Evolutionary conservation across 2,329 filamentous ascomycete genomes (phyloP), one percentile per base, ranked within the genome.

Genomic region (Fusarium pseudograminearum): DNA sequence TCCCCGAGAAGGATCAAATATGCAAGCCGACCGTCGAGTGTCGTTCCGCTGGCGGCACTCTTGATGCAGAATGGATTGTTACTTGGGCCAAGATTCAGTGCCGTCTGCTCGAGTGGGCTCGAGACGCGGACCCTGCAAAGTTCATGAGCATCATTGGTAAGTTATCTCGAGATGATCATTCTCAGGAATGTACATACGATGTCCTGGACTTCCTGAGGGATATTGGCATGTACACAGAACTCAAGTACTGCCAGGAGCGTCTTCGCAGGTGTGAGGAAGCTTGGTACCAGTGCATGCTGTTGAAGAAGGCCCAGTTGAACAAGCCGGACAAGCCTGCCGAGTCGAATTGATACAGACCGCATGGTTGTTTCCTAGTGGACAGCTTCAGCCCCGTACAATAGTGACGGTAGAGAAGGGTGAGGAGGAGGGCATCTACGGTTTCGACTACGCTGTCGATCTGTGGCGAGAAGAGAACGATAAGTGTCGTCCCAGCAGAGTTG

Each of bases 151-250:
- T 77, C 15, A 67, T 78, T 16, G 71, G 70, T 7, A 54, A 78
- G 28, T 50, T 75, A 41, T 61, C 64, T 11, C 28, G 69, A 14
- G 51, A 64, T 3, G 58, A 64, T 14, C 24, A 50, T 46, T 57
- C 46, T 18, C 14, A 52, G 5, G 38, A 60, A 42, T 65, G 45
- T 10, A 57, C 71, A 33, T 81, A 80, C 54, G 79, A 82, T 53
- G 73, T 80, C 7, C 69, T 79, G 4, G 78, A 80, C 53, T 70
- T 82, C 10, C 65, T 82, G 2, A 73, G 75, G 18, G 79, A 81
- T 26, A 45, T 81, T 0, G 75, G 80, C 2, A 26, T 80, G 38
- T 71, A 70, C n/a, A 45, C 67, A 0, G 78, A 80, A 68, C 74
- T 78, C 28, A 55, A 61, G n/a, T 26, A 61, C 22, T 76, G 73